Evolutionary conservation across 1,284 basidiomycete species (phyloP).

Genomic region (Lentinula novae-zelandiae): DNA sequence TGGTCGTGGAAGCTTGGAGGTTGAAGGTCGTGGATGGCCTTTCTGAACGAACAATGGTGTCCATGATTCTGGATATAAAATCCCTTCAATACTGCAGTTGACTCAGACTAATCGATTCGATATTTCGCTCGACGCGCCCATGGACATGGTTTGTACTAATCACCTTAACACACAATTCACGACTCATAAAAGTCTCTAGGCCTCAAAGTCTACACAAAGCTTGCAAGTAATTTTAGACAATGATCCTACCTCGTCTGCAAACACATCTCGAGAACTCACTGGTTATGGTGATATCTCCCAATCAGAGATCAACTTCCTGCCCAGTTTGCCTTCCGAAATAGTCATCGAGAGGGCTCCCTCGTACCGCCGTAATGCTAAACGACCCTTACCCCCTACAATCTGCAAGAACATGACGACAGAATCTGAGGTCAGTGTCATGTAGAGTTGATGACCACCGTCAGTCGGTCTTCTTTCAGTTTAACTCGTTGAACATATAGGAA

Average conservation of each 20-base stretch:
- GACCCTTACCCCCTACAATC: slow-evolving; percentile 1
- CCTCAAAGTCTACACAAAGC: background rate
- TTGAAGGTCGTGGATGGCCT: too few relatives aligned
- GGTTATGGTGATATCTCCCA: slow-evolving; percentile 12
- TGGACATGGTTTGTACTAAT: too few relatives aligned
- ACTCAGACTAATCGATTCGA: too few relatives aligned
- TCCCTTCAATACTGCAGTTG: too few relatives aligned
- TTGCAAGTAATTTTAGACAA: background rate
- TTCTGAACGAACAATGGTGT: too few relatives aligned
- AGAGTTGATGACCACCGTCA: background rate
- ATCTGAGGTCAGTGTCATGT: background rate
- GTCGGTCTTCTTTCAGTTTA: background rate
- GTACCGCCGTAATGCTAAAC: slow-evolving; percentile 10
- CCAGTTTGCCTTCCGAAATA: slow-evolving; percentile 3
- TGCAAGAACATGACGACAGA: background rate
- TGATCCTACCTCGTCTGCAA: background rate
- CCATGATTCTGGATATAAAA: too few relatives aligned
- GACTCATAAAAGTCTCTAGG: background rate
- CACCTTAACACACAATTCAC: too few relatives aligned
- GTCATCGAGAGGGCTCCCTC: background rate
- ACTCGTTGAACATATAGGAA: background rate
- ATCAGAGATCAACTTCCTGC: slow-evolving; percentile 12
- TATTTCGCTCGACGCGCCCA: too few relatives aligned
- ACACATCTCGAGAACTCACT: slow-evolving; percentile 1
- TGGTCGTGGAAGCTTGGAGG: too few relatives aligned